These are phyloP conservation scores for Batkoa obscura DNA, from an alignment of 371 early-diverging fungal genomes.

Conservation along the genomic window DNA sequence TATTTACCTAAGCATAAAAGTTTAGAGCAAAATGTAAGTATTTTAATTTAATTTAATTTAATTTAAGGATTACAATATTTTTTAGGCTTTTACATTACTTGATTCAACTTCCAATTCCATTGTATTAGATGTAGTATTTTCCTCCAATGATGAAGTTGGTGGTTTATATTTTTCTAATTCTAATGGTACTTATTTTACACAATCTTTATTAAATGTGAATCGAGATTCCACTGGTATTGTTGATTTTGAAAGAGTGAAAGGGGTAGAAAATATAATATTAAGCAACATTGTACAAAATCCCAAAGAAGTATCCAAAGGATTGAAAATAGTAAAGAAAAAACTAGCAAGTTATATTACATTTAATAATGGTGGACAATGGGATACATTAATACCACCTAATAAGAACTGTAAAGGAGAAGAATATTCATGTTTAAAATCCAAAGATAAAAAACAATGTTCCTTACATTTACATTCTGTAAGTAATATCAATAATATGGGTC, in stretches of 20 bases:
- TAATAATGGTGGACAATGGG: slow-evolving; percentile 55
- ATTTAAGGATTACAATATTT: background rate
- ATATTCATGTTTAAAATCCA: slow-evolving; percentile 18
- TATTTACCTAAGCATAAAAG: slow-evolving; percentile 2
- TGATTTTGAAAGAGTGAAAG: slow-evolving; percentile 78
- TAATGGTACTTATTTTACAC: slow-evolving; percentile 70
- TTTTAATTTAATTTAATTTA: too few relatives aligned
- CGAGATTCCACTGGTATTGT: slow-evolving; percentile 47
- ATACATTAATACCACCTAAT: slow-evolving; percentile 21
- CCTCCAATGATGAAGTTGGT: slow-evolving; percentile 23
- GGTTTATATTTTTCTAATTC: slow-evolving; percentile 71
- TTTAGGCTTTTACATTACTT: slow-evolving; percentile 39
- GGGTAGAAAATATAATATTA: slow-evolving; percentile 61
- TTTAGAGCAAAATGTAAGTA: slow-evolving; percentile 5
- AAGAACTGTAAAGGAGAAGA: slow-evolving; percentile 20
- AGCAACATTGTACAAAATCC: slow-evolving; percentile 66
- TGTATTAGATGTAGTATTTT: slow-evolving; percentile 34
- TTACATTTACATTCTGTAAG: slow-evolving; percentile 81
- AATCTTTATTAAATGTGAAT: slow-evolving; percentile 56
- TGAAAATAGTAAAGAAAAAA: slow-evolving; percentile 20
- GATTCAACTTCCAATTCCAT: slow-evolving; percentile 46
- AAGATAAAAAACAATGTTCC: slow-evolving; percentile 54
- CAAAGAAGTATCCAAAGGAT: slow-evolving; percentile 22
- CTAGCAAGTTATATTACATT: slow-evolving; percentile 70
- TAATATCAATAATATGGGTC: slow-evolving; percentile 32